Base-by-base conservation (phyloP, 257 asterid genomes). In the Solanum habrochaites region DNA sequence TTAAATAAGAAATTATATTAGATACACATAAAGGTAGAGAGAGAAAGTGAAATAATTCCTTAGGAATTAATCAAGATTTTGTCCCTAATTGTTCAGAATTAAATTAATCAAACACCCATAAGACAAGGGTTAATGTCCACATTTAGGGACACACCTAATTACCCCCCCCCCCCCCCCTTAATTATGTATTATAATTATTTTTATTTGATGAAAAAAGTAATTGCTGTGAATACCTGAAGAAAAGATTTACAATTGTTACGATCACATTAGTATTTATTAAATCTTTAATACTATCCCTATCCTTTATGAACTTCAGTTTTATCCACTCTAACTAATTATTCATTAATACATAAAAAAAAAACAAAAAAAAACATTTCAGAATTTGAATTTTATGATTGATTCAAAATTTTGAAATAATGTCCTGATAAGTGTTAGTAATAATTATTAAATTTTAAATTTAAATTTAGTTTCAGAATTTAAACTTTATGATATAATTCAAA, bases 91-190 rank as follows among this genome's bases (percentile, higher is more conserved):
- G 78, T 87, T 88, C 78, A 89, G 85, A 86, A 86, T 64, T 45
- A 85, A 86, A 88, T 83, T 77, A 69, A 67, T 86, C 86, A 86
- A 85, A 40, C 86, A 25, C 52, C 90, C 95, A 87, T 60, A 88
- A 88, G 92, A 93, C 93, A 88, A 90, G 97, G 94, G 94, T 85
- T 89, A 83, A 67, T 92, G 94, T 94, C 89, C 87, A 90, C 88
- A 69, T 84, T 83, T 70, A 84, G 91, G 94, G 94, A 86, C 71
- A 91, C 90, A 88, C 39, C 31, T 45, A 58, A 77, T 86, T 25
- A 86, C 40, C 49, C 83, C 86, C 56, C 83, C 78, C 40, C 82
- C 39, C 86, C 29, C 32, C 37, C 77, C 42, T 15, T 52, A 70
- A 62, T 88, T 86, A 83, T 47, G 45, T 85, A 64, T 66, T 37